Evolutionary conservation across 352 stramenopile genomes (phyloP).

Genomic region (Plasmopara muralis): DNA sequence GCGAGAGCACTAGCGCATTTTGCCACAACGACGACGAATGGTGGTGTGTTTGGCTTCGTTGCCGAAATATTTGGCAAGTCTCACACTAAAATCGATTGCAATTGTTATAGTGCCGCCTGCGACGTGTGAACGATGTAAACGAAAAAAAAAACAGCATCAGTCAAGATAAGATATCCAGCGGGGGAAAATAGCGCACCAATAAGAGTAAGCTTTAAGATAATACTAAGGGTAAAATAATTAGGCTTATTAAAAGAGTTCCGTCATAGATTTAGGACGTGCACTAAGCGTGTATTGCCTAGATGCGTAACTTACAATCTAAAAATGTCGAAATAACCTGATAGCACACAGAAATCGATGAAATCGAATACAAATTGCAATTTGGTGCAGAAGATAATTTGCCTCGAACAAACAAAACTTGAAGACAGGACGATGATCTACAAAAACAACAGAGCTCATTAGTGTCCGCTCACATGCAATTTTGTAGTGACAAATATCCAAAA

Average conservation of each 20-base stretch:
- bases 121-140: constrained; percentile 9
- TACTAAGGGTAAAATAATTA: not conserved
- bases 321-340: too few species aligned
- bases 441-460: not conserved
- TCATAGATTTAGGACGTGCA: not conserved
- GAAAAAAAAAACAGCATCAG: too few species aligned
- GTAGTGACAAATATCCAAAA: too few species aligned
- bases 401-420: too few species aligned
- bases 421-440: not conserved
- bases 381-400: too few species aligned
- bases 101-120: constrained; percentile 11
- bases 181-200: constrained; percentile 4
- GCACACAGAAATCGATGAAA: too few species aligned
- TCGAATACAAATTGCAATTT: too few species aligned
- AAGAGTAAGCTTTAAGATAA: not conserved
- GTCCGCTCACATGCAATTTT: not conserved
- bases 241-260: constrained; percentile 6
- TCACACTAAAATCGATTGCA: constrained; percentile 14
- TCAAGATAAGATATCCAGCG: too few species aligned
- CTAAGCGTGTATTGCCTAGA: not conserved
- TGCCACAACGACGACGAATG: constrained; percentile 14
- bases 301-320: too few species aligned
- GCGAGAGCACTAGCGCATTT: constrained; percentile 2
- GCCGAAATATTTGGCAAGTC: constrained; percentile 12
- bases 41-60: constrained; percentile 11